Conservation (phyloP, 768 basidiomycete species). For the Polyporus arcularius region DNA sequence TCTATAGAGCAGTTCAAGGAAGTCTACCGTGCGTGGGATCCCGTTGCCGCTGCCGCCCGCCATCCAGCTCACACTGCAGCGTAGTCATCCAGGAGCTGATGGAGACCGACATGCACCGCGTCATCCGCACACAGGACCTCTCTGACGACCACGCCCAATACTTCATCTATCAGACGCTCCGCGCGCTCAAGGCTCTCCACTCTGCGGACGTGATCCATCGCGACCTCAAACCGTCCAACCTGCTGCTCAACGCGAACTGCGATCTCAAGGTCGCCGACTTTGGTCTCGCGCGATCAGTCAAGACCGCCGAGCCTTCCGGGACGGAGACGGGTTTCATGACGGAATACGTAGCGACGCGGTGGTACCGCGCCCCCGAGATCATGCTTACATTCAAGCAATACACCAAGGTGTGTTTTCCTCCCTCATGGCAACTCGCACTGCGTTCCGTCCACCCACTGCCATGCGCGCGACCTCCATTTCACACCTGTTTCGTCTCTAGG, state of each 20-base stretch:
- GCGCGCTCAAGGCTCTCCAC: constrained; percentile 94
- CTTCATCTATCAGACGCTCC: constrained; percentile 91
- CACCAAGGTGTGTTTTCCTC: constrained; percentile 62
- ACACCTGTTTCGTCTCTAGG: constrained; percentile 38
- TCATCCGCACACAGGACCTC: constrained; percentile 92
- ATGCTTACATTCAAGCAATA: constrained; percentile 99
- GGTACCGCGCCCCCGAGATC: constrained; percentile 99
- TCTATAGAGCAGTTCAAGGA: constrained; percentile 85
- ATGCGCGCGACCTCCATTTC: background rate
- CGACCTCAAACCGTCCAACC: constrained; percentile 95
- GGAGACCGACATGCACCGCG: constrained; percentile 97
- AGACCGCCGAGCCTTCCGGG: constrained; percentile 81
- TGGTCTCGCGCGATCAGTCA: constrained; percentile 88
- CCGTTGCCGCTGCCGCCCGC: background rate
- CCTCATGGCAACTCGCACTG: background rate
- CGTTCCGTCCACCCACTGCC: background rate
- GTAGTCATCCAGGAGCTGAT: constrained; percentile 89
- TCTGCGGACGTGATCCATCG: constrained; percentile 96
- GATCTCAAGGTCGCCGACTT: constrained; percentile 97
- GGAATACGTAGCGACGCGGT: constrained; percentile 96
- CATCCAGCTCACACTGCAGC: background rate
- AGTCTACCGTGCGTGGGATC: constrained; percentile 61
- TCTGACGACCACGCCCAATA: constrained; percentile 96
- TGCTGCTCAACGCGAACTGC: constrained; percentile 96
- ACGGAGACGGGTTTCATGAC: constrained; percentile 80